Evolutionary conservation across 208 protist genomes (phyloP).

Genomic region (Giardia muris): DNA sequence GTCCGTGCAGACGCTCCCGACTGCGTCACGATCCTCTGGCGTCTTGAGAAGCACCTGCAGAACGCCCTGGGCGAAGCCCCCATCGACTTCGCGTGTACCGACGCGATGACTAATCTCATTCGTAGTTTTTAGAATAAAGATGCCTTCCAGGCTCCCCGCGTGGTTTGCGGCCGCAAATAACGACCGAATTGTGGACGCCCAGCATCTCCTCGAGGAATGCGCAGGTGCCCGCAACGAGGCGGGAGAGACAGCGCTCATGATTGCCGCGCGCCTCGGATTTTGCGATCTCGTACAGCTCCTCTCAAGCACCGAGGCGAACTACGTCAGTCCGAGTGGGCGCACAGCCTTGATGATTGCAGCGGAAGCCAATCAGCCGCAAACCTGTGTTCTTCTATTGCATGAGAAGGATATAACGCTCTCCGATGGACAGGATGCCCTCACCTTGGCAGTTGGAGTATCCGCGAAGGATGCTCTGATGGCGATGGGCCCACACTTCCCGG

Average conservation of each 20-base stretch:
- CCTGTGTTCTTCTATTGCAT: not conserved
- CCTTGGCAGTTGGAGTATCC: not conserved
- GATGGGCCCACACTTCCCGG: not conserved
- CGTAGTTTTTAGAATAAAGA: not conserved
- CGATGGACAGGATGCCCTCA: not conserved
- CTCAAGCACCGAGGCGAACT: not conserved
- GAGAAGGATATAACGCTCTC: not conserved
- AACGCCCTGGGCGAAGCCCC: not conserved
- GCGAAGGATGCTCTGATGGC: not conserved
- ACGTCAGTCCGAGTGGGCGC: not conserved
- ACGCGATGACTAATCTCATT: not conserved
- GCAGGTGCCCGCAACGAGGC: not conserved
- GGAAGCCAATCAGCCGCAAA: not conserved
- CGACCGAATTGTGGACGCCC: not conserved
- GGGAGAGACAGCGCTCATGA: not conserved
- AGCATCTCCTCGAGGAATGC: not conserved
- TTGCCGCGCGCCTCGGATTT: not conserved
- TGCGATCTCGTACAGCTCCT: not conserved
- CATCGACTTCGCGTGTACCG: not conserved
- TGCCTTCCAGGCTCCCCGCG: not conserved
- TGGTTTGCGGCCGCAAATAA: not conserved
- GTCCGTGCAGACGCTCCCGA: not conserved
- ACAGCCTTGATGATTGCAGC: not conserved
- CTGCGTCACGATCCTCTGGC: not conserved
- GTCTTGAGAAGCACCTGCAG: not conserved